These are phyloP conservation scores for Jaapia argillacea DNA, from an alignment of 768 basidiomycete species.

Conservation along the genomic window DNA sequence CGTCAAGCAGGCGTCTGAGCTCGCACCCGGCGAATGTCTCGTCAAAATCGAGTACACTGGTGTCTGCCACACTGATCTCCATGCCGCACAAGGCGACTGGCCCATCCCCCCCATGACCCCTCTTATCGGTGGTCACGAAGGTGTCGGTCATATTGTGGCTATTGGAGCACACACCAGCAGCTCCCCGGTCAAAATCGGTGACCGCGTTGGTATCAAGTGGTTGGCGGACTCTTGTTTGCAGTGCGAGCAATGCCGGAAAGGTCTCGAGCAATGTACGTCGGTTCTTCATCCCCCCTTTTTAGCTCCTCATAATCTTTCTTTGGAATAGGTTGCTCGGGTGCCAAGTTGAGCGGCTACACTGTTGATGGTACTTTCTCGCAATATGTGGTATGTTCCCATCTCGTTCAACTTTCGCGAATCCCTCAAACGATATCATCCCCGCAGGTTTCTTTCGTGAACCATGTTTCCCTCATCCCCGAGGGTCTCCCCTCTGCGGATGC, in stretches of 20 bases:
- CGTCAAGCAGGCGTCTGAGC: slow-evolving; percentile 44
- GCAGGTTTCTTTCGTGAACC: slow-evolving; percentile 62
- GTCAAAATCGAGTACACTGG: slow-evolving; percentile 70
- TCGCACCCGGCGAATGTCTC: slow-evolving; percentile 63
- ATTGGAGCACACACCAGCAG: slow-evolving; percentile 54
- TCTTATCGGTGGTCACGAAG: slow-evolving; percentile 31
- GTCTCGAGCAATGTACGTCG: slow-evolving; percentile 65
- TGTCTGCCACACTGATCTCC: slow-evolving; percentile 83
- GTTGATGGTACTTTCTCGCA: slow-evolving; percentile 72
- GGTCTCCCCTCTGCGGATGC: slow-evolving; percentile 53
- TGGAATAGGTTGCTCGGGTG: slow-evolving; percentile 45
- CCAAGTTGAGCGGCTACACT: slow-evolving; percentile 57
- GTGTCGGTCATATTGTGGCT: slow-evolving; percentile 73
- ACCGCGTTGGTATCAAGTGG: slow-evolving; percentile 82
- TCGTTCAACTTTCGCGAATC: not conserved
- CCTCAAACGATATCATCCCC: slow-evolving; percentile 17
- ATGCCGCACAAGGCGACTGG: slow-evolving; percentile 74
- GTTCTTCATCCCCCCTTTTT: not conserved
- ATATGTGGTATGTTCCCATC: slow-evolving; percentile 36
- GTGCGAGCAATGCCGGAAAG: slow-evolving; percentile 70
- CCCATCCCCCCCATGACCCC: slow-evolving; percentile 53
- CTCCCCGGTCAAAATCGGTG: slow-evolving; percentile 62
- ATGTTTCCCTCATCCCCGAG: slow-evolving; percentile 76
- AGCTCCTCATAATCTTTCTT: not conserved
- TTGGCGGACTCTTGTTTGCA: slow-evolving; percentile 62